Evolutionary conservation across 257 asterid species (phyloP).

Genomic region (Knoxia roxburghii): DNA sequence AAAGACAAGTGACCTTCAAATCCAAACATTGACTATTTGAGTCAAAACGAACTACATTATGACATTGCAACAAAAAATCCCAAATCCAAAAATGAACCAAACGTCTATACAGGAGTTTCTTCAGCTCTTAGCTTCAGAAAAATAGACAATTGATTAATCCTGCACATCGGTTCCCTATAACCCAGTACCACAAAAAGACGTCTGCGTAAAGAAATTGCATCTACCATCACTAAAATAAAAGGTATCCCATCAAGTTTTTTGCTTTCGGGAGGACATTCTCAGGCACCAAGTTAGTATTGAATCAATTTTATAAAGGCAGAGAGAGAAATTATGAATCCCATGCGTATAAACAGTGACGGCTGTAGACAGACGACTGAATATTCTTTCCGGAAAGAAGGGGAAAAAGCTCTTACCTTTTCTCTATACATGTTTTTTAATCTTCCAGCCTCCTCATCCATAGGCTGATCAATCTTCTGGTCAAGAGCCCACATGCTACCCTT

Average conservation of each 20-base stretch:
- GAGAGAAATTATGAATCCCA: not conserved
- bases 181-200: not conserved
- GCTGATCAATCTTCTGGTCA: slow-evolving; percentile 97
- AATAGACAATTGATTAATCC: not conserved
- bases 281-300: slow-evolving; percentile 2
- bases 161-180: not conserved
- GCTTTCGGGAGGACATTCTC: too few relatives aligned
- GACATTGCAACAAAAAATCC: not conserved
- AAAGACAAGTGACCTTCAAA: not conserved
- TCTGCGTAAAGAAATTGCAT: not conserved
- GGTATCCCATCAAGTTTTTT: not conserved
- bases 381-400: not conserved
- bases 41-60: not conserved
- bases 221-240: not conserved
- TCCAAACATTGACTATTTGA: not conserved
- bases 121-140: not conserved
- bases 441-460: slow-evolving; percentile 99
- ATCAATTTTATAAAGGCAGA: not conserved
- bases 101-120: not conserved
- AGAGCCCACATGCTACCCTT: slow-evolving; percentile 96
- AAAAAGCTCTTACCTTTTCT: slow-evolving; percentile 56
- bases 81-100: not conserved
- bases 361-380: not conserved
- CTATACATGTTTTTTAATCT: slow-evolving; percentile 74
- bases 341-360: too few relatives aligned